phyloP scores from a whole-genome alignment of 306 rosid genomes.

The Cicer yamashitae region DNA sequence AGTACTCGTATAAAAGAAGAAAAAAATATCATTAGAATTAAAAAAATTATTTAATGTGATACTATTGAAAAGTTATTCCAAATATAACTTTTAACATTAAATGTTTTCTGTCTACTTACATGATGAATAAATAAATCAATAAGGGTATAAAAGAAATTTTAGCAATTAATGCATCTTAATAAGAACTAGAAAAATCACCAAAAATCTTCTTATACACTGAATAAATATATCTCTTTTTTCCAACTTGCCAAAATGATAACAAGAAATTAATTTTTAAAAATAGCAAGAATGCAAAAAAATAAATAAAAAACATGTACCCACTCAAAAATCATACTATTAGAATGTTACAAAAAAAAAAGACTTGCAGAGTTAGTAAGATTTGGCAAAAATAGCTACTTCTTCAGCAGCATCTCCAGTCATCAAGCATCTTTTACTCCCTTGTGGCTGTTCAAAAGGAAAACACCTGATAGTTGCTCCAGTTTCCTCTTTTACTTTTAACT shows the following conservation, averaged over 20 bases:
- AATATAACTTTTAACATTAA: too few relatives aligned
- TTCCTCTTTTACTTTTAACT: slow-evolving; percentile 90
- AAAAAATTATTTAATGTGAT: too few relatives aligned
- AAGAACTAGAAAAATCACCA: too few relatives aligned
- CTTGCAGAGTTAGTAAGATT: slow-evolving; percentile 65
- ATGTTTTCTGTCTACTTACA: too few relatives aligned
- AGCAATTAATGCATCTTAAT: too few relatives aligned
- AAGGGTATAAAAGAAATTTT: too few relatives aligned
- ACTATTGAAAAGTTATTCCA: too few relatives aligned
- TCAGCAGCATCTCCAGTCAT: slow-evolving; percentile 86
- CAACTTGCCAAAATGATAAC: slow-evolving; percentile 31
- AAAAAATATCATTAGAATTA: too few relatives aligned
- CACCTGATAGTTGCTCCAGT: slow-evolving; percentile 97
- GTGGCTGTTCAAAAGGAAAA: slow-evolving; percentile 87
- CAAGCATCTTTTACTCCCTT: slow-evolving; percentile 71
- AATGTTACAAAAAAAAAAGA: neutral
- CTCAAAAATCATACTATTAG: slow-evolving; percentile 24
- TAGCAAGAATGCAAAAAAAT: neutral
- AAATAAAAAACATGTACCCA: neutral
- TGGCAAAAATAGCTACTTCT: slow-evolving; percentile 94
- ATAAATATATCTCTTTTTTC: slow-evolving; percentile 29
- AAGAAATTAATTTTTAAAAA: slow-evolving; percentile 19
- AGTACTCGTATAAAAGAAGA: too few relatives aligned
- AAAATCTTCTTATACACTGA: neutral
- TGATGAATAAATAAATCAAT: too few relatives aligned